These are phyloP conservation scores for Tetragonia tetragonoides DNA, from an alignment of 148 eudicot genomes.

Conservation along the genomic window DNA sequence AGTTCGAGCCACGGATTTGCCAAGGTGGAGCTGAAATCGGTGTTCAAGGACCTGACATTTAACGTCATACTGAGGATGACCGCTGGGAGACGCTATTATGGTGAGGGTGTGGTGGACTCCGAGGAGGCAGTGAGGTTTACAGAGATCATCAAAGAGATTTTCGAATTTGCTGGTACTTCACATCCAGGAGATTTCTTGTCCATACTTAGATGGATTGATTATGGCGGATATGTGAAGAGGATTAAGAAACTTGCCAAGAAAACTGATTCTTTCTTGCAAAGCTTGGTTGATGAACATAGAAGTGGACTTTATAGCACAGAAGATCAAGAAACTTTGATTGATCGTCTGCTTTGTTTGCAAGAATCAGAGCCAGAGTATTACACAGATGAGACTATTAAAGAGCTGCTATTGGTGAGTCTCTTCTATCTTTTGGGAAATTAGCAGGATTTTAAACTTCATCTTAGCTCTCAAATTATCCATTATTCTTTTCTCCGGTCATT, in stretches of 20 bases:
- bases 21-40: slow-evolving; percentile 37
- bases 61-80: slow-evolving; percentile 45
- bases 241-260: slow-evolving; percentile 23
- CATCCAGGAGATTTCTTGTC: slow-evolving; percentile 29
- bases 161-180: slow-evolving; percentile 23
- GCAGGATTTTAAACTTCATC: too few relatives aligned
- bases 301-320: neutral
- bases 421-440: too few relatives aligned
- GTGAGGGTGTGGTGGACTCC: slow-evolving; percentile 20
- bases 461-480: too few relatives aligned
- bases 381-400: slow-evolving; percentile 45
- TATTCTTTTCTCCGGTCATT: too few relatives aligned
- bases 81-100: slow-evolving; percentile 50
- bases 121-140: slow-evolving; percentile 33
- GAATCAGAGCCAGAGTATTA: slow-evolving; percentile 48
- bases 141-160: slow-evolving; percentile 25
- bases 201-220: slow-evolving; percentile 25
- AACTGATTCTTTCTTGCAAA: slow-evolving; percentile 28
- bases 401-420: slow-evolving; percentile 36
- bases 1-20: slow-evolving; percentile 12
- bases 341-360: slow-evolving; percentile 41
- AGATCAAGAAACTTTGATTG: slow-evolving; percentile 36
- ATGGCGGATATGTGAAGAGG: slow-evolving; percentile 26
- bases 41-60: slow-evolving; percentile 28
- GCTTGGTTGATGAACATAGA: slow-evolving; percentile 40